Base-by-base conservation (phyloP, 2,329 filamentous ascomycete genomes). In the Colletotrichum horii region DNA sequence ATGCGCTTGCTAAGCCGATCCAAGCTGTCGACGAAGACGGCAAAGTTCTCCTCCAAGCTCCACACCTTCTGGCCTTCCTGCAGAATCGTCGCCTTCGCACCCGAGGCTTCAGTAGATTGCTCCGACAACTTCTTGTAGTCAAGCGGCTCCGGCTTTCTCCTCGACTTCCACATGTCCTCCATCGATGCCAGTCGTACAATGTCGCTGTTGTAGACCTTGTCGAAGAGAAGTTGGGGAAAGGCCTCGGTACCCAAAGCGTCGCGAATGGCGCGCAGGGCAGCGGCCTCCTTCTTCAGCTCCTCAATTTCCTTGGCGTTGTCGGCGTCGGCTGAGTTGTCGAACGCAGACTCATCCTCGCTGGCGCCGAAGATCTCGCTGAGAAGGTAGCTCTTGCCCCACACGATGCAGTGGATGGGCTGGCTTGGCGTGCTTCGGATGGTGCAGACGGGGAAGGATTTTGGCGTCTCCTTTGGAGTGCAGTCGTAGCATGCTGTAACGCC, bases 341-440 rank as follows among this genome's bases (percentile, higher is more conserved):
- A 91, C 2, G 93, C 90, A 2, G 94, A 90, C 77, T 96, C 94
- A 76, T 98, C 95, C 84, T 98, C 96, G 79, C 95, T 97, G 4
- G 92, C 92, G 22, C 97, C 97, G 80, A 98, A 99, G 9, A 99
- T 93, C 84, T 99, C 97, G 78, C 95, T 97, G 76, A 99, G 91
- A 11, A 99, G 89, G 83, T 98, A 99, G 83, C 96, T 98, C 86
- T 98, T 99, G 24, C 92, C 96, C 97, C 97, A 99, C 3, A 99
- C 96, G 77, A 99, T 99, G 86, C 97, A 98, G 85, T 99, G 97
- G 58, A 99, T 98, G 1, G 96, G 95, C 81, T 98, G 96, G 78
- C 94, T 98, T 0, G 97, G 97, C 0, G 96, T 99, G 83, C 95
- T 98, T 83, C 97, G 92, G 80, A 99, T 98, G 2, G 97, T 99